These are phyloP conservation scores for Brassica incana DNA, from an alignment of 345 rosid genomes.

Conservation along the genomic window DNA sequence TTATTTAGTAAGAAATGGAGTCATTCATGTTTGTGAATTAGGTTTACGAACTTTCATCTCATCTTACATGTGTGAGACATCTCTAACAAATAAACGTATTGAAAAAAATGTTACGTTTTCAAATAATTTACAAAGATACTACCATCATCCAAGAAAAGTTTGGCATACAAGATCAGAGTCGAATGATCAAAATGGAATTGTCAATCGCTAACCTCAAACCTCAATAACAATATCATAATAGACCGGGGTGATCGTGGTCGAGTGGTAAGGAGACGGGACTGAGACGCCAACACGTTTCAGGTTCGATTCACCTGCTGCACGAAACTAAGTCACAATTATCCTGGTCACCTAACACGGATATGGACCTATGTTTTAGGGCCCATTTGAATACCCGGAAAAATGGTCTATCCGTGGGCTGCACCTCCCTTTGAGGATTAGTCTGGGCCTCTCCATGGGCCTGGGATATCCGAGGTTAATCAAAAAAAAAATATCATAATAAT, in stretches of 20 bases:
- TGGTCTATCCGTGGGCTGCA: no score
- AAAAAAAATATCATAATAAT: background rate
- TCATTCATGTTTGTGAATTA: background rate
- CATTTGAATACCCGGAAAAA: no score
- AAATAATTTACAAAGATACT: background rate
- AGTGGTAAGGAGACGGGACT: no score
- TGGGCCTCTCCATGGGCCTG: no score
- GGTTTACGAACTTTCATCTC: background rate
- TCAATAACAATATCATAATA: background rate
- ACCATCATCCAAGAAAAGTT: background rate
- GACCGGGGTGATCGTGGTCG: no score
- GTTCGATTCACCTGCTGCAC: no score
- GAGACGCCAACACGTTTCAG: no score
- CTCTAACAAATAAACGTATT: background rate
- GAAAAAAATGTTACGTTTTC: background rate
- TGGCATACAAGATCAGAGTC: background rate
- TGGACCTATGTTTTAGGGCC: no score
- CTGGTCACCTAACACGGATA: no score
- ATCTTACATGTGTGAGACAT: background rate
- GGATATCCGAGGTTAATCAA: no score
- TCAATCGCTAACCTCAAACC: background rate
- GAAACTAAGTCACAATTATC: no score
- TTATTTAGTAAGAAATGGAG: background rate
- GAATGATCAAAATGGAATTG: background rate
- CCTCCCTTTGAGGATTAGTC: no score